Conservation (phyloP, 208 protist genomes). For the Lotmaria passim region DNA sequence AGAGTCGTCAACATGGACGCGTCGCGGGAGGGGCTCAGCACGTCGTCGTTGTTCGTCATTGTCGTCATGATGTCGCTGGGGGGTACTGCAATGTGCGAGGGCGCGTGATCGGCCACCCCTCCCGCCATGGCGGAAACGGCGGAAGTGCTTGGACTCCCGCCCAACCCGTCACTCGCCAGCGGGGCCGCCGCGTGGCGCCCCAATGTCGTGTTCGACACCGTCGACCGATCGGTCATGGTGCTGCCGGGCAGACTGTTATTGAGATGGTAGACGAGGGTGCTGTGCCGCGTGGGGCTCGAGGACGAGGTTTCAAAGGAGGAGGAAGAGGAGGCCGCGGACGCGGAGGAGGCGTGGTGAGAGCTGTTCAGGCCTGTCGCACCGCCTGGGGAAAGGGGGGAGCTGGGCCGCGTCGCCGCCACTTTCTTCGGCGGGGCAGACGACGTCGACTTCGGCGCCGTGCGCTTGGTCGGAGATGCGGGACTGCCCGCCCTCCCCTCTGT, state of each 20-base stretch:
- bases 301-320: constrained; percentile 5
- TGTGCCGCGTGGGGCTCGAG: constrained; percentile 3
- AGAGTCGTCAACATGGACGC: not conserved
- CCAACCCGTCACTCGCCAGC: not conserved
- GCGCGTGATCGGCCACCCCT: not conserved
- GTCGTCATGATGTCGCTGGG: too few relatives aligned
- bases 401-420: constrained; percentile 5
- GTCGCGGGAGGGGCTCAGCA: not conserved
- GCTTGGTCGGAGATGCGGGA: not conserved
- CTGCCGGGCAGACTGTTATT: constrained; percentile 5
- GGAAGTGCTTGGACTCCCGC: not conserved
- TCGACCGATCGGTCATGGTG: not conserved
- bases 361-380: not conserved
- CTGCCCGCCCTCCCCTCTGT: not conserved
- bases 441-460: not conserved
- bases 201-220: not conserved
- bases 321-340: not conserved
- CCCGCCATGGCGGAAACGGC: not conserved
- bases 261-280: constrained; percentile 16
- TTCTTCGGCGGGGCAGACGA: not conserved
- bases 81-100: not conserved
- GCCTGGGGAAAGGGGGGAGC: constrained; percentile 6
- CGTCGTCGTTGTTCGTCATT: too few relatives aligned
- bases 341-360: not conserved
- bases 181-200: not conserved